Conservation (phyloP, 208 protist species). For the Leishmania tropica region DNA sequence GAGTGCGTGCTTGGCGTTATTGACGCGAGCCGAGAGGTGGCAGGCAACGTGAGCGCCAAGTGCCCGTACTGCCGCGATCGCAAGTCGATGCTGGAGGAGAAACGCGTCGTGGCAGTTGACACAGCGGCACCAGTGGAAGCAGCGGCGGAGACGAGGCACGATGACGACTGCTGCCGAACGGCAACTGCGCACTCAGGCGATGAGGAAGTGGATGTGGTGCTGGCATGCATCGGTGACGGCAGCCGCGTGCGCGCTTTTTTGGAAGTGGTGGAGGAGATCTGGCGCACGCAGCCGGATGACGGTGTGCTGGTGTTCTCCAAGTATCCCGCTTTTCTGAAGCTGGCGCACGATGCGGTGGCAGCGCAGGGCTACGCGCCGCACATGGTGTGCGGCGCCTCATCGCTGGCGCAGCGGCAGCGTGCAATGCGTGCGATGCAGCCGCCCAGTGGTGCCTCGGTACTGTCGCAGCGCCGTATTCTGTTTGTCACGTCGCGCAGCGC, state of each 20-base stretch:
- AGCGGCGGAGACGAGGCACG: too few species aligned
- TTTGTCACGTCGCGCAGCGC: conserved; percentile 62
- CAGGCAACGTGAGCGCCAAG: conserved; percentile 32
- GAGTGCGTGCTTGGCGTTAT: conserved; percentile 55
- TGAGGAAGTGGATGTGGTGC: conserved; percentile 14
- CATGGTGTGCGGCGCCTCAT: conserved; percentile 43
- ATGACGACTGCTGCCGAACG: neutral
- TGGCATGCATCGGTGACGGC: conserved; percentile 35
- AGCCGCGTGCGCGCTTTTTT: conserved; percentile 40
- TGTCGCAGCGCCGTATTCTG: conserved; percentile 37
- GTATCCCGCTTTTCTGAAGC: conserved; percentile 37
- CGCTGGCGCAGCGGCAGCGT: conserved; percentile 41
- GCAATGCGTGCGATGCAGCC: conserved; percentile 40
- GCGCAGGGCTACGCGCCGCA: conserved; percentile 33
- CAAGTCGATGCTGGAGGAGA: conserved; percentile 34
- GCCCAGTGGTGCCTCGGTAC: conserved; percentile 3
- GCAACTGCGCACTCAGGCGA: neutral
- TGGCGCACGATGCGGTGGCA: conserved; percentile 25
- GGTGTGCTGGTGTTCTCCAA: conserved; percentile 58
- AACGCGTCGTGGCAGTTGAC: conserved; percentile 18
- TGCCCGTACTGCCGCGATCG: conserved; percentile 51
- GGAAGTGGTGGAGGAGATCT: conserved; percentile 39
- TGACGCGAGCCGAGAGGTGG: conserved; percentile 28
- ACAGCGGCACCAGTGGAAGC: neutral
- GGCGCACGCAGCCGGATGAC: conserved; percentile 31